A percentile compares a stretch with the other conserved stretches of the same genome.
These are phyloP conservation scores for Dictyostelium brefeldianum DNA, from an alignment of 78 protist species.

Conservation along the genomic window DNA sequence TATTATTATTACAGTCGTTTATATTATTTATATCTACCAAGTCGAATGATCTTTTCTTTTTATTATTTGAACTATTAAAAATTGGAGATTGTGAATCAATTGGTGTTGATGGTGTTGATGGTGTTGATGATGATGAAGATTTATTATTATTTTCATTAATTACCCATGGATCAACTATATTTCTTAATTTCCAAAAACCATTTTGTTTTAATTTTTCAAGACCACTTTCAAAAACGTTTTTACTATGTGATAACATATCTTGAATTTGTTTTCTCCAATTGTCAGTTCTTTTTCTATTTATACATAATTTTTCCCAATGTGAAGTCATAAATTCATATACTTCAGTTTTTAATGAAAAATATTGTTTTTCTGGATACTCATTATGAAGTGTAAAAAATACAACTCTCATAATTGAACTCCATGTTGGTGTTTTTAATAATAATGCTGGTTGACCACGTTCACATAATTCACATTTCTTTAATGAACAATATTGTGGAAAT, in stretches of 20 bases:
- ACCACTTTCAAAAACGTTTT: constrained; percentile 50
- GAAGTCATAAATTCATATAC: constrained; percentile 51
- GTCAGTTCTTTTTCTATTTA: constrained; percentile 40
- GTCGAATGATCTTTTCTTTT: not conserved
- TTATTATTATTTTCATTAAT: not conserved
- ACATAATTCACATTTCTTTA: constrained; percentile 26
- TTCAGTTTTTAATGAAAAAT: constrained; percentile 40
- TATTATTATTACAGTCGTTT: not conserved
- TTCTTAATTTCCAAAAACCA: constrained; percentile 50
- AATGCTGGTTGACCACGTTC: constrained; percentile 52
- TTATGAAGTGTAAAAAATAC: constrained; percentile 31
- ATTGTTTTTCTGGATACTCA: constrained; percentile 32
- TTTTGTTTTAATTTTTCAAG: constrained; percentile 51
- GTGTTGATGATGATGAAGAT: not conserved
- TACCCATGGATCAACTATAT: constrained; percentile 38
- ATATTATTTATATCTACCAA: not conserved
- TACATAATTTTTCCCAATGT: constrained; percentile 51
- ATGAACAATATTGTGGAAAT: constrained; percentile 36
- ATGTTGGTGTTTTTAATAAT: constrained; percentile 42
- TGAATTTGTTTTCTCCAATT: constrained; percentile 66
- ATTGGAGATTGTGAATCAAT: not conserved
- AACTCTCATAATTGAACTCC: constrained; percentile 61
- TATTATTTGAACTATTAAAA: not conserved
- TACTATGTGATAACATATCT: constrained; percentile 44
- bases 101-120: not conserved